Evolutionary conservation across 306 rosid species (phyloP), one percentile per base, ranked within the genome.

Genomic region (Rosa multiflora): DNA sequence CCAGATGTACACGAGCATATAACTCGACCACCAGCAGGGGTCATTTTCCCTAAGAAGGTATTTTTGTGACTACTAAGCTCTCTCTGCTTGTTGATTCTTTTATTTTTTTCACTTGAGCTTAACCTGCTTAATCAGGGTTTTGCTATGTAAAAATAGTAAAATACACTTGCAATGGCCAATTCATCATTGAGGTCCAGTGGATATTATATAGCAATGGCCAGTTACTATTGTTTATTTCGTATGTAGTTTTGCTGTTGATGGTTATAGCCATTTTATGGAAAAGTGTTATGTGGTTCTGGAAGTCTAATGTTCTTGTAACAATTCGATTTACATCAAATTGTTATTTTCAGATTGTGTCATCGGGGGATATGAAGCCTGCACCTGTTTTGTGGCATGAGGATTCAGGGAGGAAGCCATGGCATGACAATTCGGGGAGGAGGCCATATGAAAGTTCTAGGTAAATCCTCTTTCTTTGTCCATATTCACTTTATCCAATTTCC

Each of bases 381-480:
- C 98, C 96, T 66, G 92, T 67, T 79, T 78, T 90, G 56, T 91
- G 99, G 99, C 99, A 96, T 82, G 98, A 96, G 88, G 97, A 92
- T 75, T 75, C 82, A 5, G 97, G 95, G 35, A 78, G 97, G 86
- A 87, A 70, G 80, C 85, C 59, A 39, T 32, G 58, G 84, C 87
- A 47, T 88, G 70, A 64, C 17, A 64, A 92, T 77, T 73, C 82
- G 8, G 97, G 95, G 26, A 77, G 97, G 87, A 87, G 73, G 78
- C 85, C 61, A 37, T 85, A 78, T 81, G 83, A 85, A 83, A 76
- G 13, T 64, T 6, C 61, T 26, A 87, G 94, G 97, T 90, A 85
- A 59, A 32, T 10, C 23, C 67, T 77, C 66, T 39, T 76, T 11
- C 7, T 47, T 9, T 49, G 21, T 37, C 47, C 32, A 5, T 64